Evolutionary conservation across 257 asterid genomes (phyloP), one percentile per base, ranked within the genome.

Genomic region (Buddleja alternifolia): DNA sequence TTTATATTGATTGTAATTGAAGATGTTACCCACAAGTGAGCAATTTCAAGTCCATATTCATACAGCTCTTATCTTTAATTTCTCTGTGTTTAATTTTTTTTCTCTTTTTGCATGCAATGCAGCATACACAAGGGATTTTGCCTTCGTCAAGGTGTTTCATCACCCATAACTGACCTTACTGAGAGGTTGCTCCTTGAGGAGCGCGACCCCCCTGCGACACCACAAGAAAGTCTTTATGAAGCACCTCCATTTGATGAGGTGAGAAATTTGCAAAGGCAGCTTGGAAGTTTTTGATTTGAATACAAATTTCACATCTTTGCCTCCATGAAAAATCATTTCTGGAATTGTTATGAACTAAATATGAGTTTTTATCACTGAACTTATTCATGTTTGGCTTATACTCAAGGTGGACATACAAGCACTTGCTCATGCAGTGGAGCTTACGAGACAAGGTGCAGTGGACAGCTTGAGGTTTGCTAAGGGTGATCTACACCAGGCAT

Each of bases 201-300:
- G 69, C 95, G 95, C 10, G 99, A 94, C 69, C 90, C 89, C 41
- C 92, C 96, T 55, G 95, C 97, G 60, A 83, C 85, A 69, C 83
- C 88, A 3, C 93, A 78, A 63, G 97, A 94, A 70, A 83, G 88
- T 78, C 77, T 80, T 75, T 84, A 66, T 72, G 98, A 92, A 78
- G 95, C 92, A 42, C 95, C 99, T 71, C 97, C 97, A 57, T 94
- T 94, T 84, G 93, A 91, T 72, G 99, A 94, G 98, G 99, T 91
- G 60, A 71, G 76, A 56, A 67, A 39, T 75, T 60, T 55, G 63
- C 68, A 20, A 23, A 58, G 66, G 40, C 20, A 14, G 42, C 42
- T 60, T 14, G 58, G 25, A 46, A 32, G 23, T 36, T 57, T 53
- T 54, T 20, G 36, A 17, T 39, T 48, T 36, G 34, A 77, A 65